Percentiles rank a stretch among this genome's conserved stretches.
phyloP scores from a whole-genome alignment of 1,139 yeast species.

The Kluyveromyces sp. region DNA sequence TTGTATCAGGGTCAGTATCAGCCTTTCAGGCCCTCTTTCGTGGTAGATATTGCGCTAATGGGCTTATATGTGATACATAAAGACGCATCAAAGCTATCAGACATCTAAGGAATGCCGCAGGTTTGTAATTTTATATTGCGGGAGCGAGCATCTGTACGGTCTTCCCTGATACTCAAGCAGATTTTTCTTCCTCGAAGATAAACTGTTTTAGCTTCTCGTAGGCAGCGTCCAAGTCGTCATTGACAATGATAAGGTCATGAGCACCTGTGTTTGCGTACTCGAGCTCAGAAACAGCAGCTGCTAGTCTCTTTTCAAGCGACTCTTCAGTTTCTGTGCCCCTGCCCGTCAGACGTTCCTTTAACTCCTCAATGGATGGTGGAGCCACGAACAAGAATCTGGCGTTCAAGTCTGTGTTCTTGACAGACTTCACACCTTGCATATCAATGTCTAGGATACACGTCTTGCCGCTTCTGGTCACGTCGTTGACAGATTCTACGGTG shows the following conservation, averaged over 20 bases:
- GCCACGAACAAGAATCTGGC: constrained; percentile 84
- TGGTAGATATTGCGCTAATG: too few relatives aligned
- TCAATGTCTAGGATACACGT: constrained; percentile 92
- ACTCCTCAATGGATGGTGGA: constrained; percentile 82
- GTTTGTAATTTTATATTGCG: too few relatives aligned
- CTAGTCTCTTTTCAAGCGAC: constrained; percentile 71
- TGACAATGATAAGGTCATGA: constrained; percentile 81
- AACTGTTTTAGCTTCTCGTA: constrained; percentile 73
- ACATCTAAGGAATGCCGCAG: too few relatives aligned
- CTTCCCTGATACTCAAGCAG: too few relatives aligned
- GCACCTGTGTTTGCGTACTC: constrained; percentile 87
- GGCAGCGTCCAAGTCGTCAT: constrained; percentile 86
- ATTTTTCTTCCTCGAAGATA: constrained; percentile 53
- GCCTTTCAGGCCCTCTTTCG: too few relatives aligned
- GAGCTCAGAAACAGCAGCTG: constrained; percentile 81
- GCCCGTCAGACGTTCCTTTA: constrained; percentile 65
- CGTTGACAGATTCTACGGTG: constrained; percentile 70
- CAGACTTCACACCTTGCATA: constrained; percentile 96
- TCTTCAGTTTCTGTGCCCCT: constrained; percentile 95
- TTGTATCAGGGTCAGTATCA: too few relatives aligned
- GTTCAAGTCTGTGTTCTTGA: constrained; percentile 71
- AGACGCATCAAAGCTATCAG: too few relatives aligned
- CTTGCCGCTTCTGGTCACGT: constrained; percentile 46
- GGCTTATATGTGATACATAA: too few relatives aligned
- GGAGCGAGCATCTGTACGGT: too few relatives aligned